phyloP scores from a whole-genome alignment of 768 basidiomycete species.

The Naganishia antarctica region DNA sequence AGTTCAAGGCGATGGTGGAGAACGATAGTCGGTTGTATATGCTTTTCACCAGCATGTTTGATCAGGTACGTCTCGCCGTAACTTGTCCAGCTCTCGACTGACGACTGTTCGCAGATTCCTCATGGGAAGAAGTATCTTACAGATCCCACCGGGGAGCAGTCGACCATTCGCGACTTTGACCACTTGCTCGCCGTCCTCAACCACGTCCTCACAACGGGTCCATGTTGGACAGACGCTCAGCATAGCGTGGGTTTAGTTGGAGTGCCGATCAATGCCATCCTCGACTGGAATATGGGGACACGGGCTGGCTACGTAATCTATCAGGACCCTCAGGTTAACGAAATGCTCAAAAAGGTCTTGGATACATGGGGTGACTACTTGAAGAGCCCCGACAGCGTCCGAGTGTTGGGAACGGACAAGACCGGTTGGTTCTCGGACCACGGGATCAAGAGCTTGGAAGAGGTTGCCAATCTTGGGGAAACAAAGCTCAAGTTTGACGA shows the following conservation, averaged over 20 bases:
- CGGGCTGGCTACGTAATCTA: slow-evolving; percentile 50
- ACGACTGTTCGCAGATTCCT: slow-evolving; percentile 35
- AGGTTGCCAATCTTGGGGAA: slow-evolving; percentile 42
- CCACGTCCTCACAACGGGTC: slow-evolving; percentile 52
- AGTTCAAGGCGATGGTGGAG: slow-evolving; percentile 48
- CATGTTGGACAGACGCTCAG: slow-evolving; percentile 50
- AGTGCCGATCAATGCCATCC: slow-evolving; percentile 54
- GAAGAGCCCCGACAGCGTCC: slow-evolving; percentile 51
- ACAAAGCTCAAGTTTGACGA: slow-evolving; percentile 48
- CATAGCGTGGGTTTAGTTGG: slow-evolving; percentile 52
- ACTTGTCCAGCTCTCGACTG: background rate
- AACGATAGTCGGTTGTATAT: slow-evolving; percentile 45
- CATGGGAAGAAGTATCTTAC: slow-evolving; percentile 38
- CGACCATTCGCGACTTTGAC: slow-evolving; percentile 52
- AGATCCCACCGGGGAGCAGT: slow-evolving; percentile 39
- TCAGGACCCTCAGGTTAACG: slow-evolving; percentile 54
- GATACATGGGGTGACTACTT: slow-evolving; percentile 57
- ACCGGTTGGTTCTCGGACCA: slow-evolving; percentile 56
- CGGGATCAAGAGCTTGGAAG: slow-evolving; percentile 43
- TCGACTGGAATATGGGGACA: slow-evolving; percentile 54
- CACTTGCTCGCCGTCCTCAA: slow-evolving; percentile 53
- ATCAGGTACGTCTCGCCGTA: slow-evolving; percentile 33
- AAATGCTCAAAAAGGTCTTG: slow-evolving; percentile 54
- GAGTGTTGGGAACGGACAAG: slow-evolving; percentile 50
- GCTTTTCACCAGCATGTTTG: slow-evolving; percentile 48